These are phyloP conservation scores for Medicago arabica DNA, from an alignment of 306 rosid species.

Conservation along the genomic window DNA sequence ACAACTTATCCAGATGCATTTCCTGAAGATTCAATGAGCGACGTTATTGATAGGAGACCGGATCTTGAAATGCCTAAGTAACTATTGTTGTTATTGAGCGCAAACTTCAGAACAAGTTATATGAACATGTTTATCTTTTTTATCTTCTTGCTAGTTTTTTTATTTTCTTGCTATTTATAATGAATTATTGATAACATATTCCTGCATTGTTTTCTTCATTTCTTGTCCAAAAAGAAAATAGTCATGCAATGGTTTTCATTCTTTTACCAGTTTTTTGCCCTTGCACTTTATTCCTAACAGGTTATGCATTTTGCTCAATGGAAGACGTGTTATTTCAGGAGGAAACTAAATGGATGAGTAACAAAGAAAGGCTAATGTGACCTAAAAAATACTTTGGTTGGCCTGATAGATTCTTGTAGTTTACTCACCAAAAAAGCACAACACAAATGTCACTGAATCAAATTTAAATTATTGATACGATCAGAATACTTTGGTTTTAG, in stretches of 20 bases:
- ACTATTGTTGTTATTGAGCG: conserved; percentile 19
- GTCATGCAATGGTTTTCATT: background rate
- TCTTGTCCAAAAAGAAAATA: background rate
- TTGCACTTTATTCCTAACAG: background rate
- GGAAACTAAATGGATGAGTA: background rate
- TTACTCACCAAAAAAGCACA: too few relatives aligned
- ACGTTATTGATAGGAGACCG: conserved; percentile 74
- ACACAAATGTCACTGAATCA: too few relatives aligned
- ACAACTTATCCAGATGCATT: conserved; percentile 87
- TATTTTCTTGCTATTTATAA: background rate
- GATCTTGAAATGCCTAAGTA: conserved; percentile 86
- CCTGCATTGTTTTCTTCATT: background rate
- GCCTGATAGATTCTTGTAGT: background rate
- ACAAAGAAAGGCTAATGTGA: background rate
- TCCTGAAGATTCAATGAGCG: conserved; percentile 59
- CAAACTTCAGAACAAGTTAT: conserved; percentile 10
- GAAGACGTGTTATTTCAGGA: background rate
- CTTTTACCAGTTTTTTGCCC: background rate
- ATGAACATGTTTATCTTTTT: background rate
- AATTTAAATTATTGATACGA: too few relatives aligned
- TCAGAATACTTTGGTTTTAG: too few relatives aligned
- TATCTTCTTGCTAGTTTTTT: background rate
- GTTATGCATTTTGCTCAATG: background rate
- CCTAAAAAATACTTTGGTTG: background rate
- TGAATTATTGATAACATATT: background rate